A percentile compares a stretch with the other conserved stretches of the same genome.
These are phyloP conservation scores for Inga leiocalycina DNA, from an alignment of 306 rosid genomes.

Conservation along the genomic window DNA sequence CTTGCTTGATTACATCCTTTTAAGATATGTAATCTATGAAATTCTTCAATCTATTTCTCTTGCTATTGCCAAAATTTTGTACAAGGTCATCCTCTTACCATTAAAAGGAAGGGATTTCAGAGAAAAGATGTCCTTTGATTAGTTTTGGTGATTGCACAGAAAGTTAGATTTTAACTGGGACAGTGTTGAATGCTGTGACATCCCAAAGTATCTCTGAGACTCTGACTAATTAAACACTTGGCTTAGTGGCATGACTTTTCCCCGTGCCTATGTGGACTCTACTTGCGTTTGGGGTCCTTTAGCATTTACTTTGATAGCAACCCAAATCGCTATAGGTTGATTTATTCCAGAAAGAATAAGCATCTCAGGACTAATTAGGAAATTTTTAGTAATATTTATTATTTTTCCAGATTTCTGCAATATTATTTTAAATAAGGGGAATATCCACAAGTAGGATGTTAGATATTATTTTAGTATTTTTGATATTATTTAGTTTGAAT, in stretches of 20 bases:
- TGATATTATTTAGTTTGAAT: too few species aligned
- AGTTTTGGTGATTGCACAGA: conserved; percentile 16
- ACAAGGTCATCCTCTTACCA: conserved; percentile 3
- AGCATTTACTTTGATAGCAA: not conserved
- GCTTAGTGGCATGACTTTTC: not conserved
- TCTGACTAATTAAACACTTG: not conserved
- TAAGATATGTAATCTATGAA: not conserved
- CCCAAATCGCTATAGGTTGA: too few species aligned
- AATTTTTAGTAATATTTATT: too few species aligned
- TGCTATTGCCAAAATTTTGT: not conserved
- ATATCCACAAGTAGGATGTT: too few species aligned
- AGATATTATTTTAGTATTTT: too few species aligned
- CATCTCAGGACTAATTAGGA: too few species aligned
- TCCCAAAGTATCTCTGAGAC: conserved; percentile 9
- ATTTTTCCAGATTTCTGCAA: too few species aligned
- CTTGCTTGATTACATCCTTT: conserved; percentile 9
- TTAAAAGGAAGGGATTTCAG: not conserved
- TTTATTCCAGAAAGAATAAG: too few species aligned
- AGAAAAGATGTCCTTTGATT: not conserved
- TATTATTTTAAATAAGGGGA: too few species aligned
- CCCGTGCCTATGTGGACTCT: not conserved
- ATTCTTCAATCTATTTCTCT: conserved; percentile 25
- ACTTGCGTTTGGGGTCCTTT: not conserved
- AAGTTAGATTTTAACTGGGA: not conserved
- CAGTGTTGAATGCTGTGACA: not conserved